Conservation (phyloP, 495 filamentous ascomycete genomes). For the Aspergillus homomorphus region DNA sequence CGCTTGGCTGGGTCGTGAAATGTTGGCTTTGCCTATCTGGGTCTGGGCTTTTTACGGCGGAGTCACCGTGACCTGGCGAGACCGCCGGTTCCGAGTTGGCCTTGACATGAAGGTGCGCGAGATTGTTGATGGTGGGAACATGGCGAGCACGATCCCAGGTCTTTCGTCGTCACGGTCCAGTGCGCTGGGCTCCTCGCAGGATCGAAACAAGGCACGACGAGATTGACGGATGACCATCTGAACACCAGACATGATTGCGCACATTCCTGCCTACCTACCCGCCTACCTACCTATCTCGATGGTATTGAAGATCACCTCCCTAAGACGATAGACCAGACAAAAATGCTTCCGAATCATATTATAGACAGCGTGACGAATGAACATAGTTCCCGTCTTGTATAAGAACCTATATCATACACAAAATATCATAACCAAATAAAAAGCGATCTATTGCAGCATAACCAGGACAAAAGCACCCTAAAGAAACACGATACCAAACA, state of each 20-base stretch:
- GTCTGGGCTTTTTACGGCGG: constrained; percentile 78
- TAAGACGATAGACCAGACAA: background rate
- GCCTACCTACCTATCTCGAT: background rate
- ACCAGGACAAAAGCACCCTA: background rate
- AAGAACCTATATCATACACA: too few relatives aligned
- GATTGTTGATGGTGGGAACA: constrained; percentile 23
- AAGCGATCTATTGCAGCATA: background rate
- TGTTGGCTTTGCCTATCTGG: constrained; percentile 85
- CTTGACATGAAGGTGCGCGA: constrained; percentile 74
- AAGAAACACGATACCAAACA: background rate
- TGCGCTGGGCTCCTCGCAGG: background rate
- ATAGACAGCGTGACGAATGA: background rate
- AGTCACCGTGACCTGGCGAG: constrained; percentile 81
- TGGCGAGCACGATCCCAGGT: constrained; percentile 5
- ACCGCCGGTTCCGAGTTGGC: constrained; percentile 75
- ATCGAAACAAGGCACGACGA: constrained; percentile 24
- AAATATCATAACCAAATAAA: background rate
- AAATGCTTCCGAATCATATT: background rate
- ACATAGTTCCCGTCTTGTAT: background rate
- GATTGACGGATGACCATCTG: too few relatives aligned
- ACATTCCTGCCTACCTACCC: background rate
- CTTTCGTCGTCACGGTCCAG: constrained; percentile 16
- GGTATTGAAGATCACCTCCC: background rate
- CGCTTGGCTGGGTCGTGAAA: constrained; percentile 84
- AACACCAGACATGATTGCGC: background rate